Base-by-base conservation (phyloP, 1,284 basidiomycete genomes). In the Anthracocystis walkeri region DNA sequence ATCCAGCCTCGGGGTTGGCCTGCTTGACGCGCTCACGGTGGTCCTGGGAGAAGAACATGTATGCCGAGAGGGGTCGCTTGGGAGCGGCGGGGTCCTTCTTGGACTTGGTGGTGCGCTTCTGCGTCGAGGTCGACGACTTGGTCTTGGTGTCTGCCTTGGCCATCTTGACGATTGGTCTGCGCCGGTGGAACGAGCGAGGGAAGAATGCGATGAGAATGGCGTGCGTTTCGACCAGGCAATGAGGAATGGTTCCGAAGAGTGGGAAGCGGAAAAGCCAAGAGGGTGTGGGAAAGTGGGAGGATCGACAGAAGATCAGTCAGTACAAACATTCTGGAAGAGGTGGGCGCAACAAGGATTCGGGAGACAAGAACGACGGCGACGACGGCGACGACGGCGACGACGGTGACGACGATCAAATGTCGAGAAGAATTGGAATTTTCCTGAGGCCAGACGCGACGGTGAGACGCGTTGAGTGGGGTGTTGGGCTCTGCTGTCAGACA, bases 11-110 rank as follows among this genome's bases (percentile, higher is more conserved):
- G 61, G 94, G 93, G 89, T 97, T 97, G 88, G 96, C 95, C 63
- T 89, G 84, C 90, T 95, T 96, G 89, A 97, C 93, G 84, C 92
- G 90, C 87, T 96, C 93, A 85, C 95, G 90, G 91, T 93, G 93
- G 87, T 95, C 95, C 87, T 95, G 93, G 83, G 91, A 92, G 89
- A 97, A 97, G 92, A 95, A 95, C 95, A 98, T 97, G 89, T 97
- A 98, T 59, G 95, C 94, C 56, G 94, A 96, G 58, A 97, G 89
- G 2, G 93, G 92, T 58, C 94, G 90, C 88, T 95, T 95, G 65
- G 93, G 93, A 11, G 92, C 91, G 84, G 92, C 91, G 71, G 90
- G 89, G 86, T 93, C 87, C 84, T 87, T 87, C 85, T 82, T 82
- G 77, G 79, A 60, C 75, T 79, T 79, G 64, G 77, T 75, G 56